Percentiles rank a stretch among this genome's conserved stretches.
Evolutionary conservation across 305 asterid genomes (phyloP).

Genomic region (Solanum chacoense): DNA sequence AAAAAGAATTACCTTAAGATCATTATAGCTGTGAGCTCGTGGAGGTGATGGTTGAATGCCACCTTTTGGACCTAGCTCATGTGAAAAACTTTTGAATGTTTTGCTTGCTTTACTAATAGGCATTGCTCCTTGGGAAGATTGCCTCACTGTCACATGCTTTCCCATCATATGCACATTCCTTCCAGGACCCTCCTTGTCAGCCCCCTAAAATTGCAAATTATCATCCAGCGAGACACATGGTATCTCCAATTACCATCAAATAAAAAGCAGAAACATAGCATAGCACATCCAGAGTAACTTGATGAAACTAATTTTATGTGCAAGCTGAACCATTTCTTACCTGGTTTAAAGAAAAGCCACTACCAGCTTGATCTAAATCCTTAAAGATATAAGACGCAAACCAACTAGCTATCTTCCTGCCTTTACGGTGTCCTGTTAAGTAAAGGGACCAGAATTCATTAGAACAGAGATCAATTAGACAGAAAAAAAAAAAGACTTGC

Average conservation of each 20-base stretch:
- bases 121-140: slow-evolving; percentile 28
- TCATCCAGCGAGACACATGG: slow-evolving; percentile 31
- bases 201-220: slow-evolving; percentile 29
- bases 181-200: slow-evolving; percentile 32
- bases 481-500: neutral
- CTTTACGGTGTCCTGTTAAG: slow-evolving; percentile 56
- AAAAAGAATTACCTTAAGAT: slow-evolving; percentile 56
- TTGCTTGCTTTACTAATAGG: slow-evolving; percentile 35
- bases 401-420: slow-evolving; percentile 76
- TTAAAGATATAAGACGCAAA: slow-evolving; percentile 56
- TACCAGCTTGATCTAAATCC: slow-evolving; percentile 42
- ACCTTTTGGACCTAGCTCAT: slow-evolving; percentile 79
- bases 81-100: slow-evolving; percentile 78
- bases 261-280: neutral
- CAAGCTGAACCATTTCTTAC: slow-evolving; percentile 1
- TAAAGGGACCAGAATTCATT: neutral
- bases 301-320: neutral
- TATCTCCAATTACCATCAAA: neutral
- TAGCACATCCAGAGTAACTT: neutral
- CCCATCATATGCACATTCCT: slow-evolving; percentile 38
- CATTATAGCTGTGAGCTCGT: slow-evolving; percentile 73
- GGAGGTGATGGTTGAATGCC: slow-evolving; percentile 56
- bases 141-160: slow-evolving; percentile 23
- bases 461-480: neutral
- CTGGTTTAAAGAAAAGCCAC: slow-evolving; percentile 22